Conservation (phyloP, 257 asterid genomes). For the Thymus quinquecostatus region DNA sequence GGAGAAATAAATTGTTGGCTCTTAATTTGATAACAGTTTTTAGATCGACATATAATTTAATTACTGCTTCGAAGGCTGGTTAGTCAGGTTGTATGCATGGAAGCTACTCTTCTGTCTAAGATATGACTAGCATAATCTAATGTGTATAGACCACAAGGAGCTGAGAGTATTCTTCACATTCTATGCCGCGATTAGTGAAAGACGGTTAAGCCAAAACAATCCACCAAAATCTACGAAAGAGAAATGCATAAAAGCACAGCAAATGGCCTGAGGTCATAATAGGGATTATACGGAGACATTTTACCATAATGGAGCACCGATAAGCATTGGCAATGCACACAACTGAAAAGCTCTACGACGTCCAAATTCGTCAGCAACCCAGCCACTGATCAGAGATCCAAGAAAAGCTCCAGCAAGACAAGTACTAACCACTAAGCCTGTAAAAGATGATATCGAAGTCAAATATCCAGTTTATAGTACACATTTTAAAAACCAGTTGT, state of each 20-base stretch:
- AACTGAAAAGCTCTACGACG: constrained; percentile 88
- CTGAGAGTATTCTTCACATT: background rate
- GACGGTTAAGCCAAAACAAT: background rate
- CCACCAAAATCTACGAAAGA: background rate
- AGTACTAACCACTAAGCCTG: constrained; percentile 94
- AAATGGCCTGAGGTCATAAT: background rate
- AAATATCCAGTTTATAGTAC: constrained; percentile 16
- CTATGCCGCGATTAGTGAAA: background rate
- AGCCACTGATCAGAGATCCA: constrained; percentile 83
- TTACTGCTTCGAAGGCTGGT: background rate
- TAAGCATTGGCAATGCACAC: constrained; percentile 81
- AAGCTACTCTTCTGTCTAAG: background rate
- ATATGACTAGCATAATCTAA: constrained; percentile 6
- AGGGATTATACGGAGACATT: constrained; percentile 8
- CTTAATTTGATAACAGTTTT: background rate
- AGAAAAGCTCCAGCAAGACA: constrained; percentile 87
- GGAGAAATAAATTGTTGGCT: background rate
- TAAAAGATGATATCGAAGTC: constrained; percentile 23
- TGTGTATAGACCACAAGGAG: background rate
- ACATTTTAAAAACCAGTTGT: constrained; percentile 1
- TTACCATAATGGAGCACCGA: constrained; percentile 78
- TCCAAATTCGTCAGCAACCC: constrained; percentile 88
- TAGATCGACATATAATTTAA: background rate
- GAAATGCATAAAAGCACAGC: background rate
- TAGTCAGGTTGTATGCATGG: background rate